Evolutionary conservation across 306 rosid species (phyloP), one percentile per base, ranked within the genome.

Genomic region (Fragaria vesca): DNA sequence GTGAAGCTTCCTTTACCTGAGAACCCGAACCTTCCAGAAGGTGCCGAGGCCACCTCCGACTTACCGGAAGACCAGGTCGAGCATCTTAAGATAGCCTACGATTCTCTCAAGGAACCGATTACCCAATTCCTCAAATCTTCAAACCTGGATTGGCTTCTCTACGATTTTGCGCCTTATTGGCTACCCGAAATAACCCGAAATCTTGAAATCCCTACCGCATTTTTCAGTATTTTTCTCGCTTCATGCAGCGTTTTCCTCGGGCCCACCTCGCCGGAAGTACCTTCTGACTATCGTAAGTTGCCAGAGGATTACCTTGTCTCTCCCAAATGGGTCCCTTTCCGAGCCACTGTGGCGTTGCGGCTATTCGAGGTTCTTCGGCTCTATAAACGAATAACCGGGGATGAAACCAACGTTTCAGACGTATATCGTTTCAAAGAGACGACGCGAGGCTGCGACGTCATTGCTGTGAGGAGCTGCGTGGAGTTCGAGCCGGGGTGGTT

Each of bases 11-110:
- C 89, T 1, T 18, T 88, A 1, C 89, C 89, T 11, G 30, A n/a
- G 1, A 60, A 45, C 0, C 13, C 46, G 0, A 78, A 71, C 70
- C 89, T 90, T 13, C 92, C 90, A 1, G 58, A 68, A 28, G 57
- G 74, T 10, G 86, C 89, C 12, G 90, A 90, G 43, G 86, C 91
- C 61, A 90, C 91, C 45, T 5, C 54, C 0, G 90, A 90, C 30
- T 2, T 90, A 42, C 79, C 91, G 0, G 70, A 69, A 36, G 47
- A 85, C 65, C 40, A 52, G 8, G 83, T 86, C 57, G 80, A 42
- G 24, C 36, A 48, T 20, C 90, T 90, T 4, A 90, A 88, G 24
- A 18, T 26, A 8, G 89, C 87, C 20, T 66, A 51, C 36, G 90
- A 88, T 12, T 17, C 5, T 4, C 89, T 90, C 51, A 76, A 75